A percentile compares a stretch with the other conserved stretches of the same genome.
These are phyloP conservation scores for Aspergillus uvarum DNA, from an alignment of 2,329 filamentous ascomycete genomes.

Conservation along the genomic window DNA sequence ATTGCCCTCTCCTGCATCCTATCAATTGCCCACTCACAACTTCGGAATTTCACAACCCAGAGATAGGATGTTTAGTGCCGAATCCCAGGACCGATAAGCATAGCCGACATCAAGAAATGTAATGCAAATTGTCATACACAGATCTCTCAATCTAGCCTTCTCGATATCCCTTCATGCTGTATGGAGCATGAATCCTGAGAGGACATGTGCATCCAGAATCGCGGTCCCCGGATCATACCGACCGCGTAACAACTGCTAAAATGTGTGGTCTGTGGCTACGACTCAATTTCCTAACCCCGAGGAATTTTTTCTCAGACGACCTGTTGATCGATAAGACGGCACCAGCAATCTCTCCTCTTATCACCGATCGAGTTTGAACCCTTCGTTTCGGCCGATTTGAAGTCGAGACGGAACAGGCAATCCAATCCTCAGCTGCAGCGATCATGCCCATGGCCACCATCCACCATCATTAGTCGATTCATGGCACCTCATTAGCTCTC, in stretches of 20 bases:
- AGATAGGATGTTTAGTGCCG: constrained; percentile 3
- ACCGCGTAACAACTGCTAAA: neutral
- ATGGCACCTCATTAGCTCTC: neutral
- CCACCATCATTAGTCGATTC: neutral
- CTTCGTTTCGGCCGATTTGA: neutral
- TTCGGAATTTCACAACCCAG: neutral
- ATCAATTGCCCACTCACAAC: neutral
- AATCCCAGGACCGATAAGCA: constrained; percentile 18
- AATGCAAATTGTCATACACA: constrained; percentile 25
- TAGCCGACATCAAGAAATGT: constrained; percentile 13
- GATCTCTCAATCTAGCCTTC: constrained; percentile 17
- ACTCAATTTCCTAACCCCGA: neutral
- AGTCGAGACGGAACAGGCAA: neutral
- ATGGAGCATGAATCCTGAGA: neutral
- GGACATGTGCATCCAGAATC: neutral
- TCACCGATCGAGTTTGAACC: neutral
- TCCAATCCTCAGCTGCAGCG: neutral
- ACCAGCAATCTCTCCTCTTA: neutral
- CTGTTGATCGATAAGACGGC: neutral
- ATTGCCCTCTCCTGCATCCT: neutral
- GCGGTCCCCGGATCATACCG: neutral
- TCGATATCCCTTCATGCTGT: neutral
- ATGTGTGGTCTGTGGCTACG: neutral
- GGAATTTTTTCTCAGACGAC: neutral
- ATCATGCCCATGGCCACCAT: neutral